Base-by-base conservation (phyloP, 1,284 basidiomycete species). In the Cerrena zonata region DNA sequence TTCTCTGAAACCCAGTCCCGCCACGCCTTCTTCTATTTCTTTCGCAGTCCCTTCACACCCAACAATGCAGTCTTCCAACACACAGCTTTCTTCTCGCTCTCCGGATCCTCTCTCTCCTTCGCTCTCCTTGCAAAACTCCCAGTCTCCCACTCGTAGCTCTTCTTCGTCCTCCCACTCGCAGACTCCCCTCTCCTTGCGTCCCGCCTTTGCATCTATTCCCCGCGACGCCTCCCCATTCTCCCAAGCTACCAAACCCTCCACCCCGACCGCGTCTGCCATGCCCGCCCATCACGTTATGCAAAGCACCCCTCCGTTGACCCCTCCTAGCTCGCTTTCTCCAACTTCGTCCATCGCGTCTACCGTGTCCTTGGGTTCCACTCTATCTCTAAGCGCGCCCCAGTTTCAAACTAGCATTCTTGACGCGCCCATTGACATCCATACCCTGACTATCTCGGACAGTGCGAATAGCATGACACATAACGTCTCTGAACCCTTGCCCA, bases 401-500 rank as follows among this genome's bases (percentile, higher is more conserved):
- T 54, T 54, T 43, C 48, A 51, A 43, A 47, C 48, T 22, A 45
- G 47, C 43, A 41, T 57, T 19, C 45, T 47, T 27, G 54, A 53
- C 45, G 34, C 51, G 25, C 56, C 56, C 39, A 55, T 57, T 45
- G 51, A 57, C 44, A 52, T 57, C 22, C 51, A 47, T 46, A 47
- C 27, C n/a, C 45, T 56, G 18, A 27, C 23, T n/a, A 36, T 52
- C 4, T 19, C 41, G 21, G 19, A 25, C n/a, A 25, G 37, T 13
- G n/a, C 47, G 22, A 27, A 30, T 13, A 22, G n/a, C 34, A 12
- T 45, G 12, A 4, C 11, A 7, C 19, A 23, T 30, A n/a, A 15
- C 5, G 24, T n/a, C 22, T 25, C 42, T 5, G 42, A 45, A 5
- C 12, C 26, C 22, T 11, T 18, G 11, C 22, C 11, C 11, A 23